phyloP scores from a whole-genome alignment of 1,284 basidiomycete genomes.

The Ceratobasidium sp. region DNA sequence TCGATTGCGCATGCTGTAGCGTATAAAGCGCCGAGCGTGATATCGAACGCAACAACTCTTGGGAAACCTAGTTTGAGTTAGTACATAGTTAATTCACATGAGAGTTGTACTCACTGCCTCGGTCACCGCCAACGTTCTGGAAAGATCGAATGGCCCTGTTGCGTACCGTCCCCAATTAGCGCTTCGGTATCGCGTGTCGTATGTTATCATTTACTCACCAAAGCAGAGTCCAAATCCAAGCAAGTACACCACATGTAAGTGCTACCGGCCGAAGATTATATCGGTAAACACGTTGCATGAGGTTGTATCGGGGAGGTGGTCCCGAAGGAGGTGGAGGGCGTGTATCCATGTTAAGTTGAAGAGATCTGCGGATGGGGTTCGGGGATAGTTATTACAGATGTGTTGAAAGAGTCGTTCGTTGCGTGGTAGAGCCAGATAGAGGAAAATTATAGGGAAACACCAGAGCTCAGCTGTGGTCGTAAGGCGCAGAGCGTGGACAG shows the following conservation, averaged over 20 bases:
- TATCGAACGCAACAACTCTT: constrained; percentile 37
- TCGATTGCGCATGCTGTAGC: constrained; percentile 28
- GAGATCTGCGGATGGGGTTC: background rate
- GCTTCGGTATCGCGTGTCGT: background rate
- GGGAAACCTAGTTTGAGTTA: constrained; percentile 14
- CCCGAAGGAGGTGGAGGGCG: constrained; percentile 19
- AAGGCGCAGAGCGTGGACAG: constrained; percentile 15
- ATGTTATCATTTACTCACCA: constrained; percentile 10
- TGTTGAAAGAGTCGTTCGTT: background rate
- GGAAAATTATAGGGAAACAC: constrained; percentile 9
- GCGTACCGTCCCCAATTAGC: constrained; percentile 1
- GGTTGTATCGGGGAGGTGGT: constrained; percentile 35
- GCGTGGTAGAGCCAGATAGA: background rate
- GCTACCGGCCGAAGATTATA: constrained; percentile 38
- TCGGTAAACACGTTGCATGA: constrained; percentile 35
- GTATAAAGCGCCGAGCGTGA: constrained; percentile 30
- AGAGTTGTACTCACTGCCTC: background rate
- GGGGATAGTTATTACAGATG: constrained; percentile 16
- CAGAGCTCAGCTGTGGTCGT: constrained; percentile 40
- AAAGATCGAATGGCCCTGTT: constrained; percentile 33
- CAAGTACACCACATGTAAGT: constrained; percentile 23
- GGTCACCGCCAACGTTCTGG: constrained; percentile 25
- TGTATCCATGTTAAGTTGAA: constrained; percentile 19
- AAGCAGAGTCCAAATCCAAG: constrained; percentile 38
- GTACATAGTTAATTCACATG: background rate